A percentile compares a stretch with the other conserved stretches of the same genome.
Conservation (phyloP, 2,329 filamentous ascomycete genomes). For the Sporothrix brasiliensis region DNA sequence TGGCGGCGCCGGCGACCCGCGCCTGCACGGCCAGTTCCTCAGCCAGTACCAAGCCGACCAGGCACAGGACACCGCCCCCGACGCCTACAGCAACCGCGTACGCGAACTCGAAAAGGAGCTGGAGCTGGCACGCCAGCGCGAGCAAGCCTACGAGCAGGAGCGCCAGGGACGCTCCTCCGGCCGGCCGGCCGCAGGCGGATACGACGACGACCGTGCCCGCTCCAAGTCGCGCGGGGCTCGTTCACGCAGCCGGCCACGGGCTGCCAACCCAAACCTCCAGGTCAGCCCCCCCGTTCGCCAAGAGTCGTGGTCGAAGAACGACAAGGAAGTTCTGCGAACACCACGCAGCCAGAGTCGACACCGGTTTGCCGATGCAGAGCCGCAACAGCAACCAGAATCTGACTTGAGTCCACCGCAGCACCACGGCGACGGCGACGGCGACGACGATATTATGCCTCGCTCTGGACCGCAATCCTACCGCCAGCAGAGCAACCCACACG, state of each 20-base stretch:
- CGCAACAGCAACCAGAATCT: not conserved
- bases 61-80: slow-evolving; percentile 39
- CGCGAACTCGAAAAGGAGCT: slow-evolving; percentile 76
- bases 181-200: slow-evolving; percentile 35
- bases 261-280: slow-evolving; percentile 37
- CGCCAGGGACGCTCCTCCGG: slow-evolving; percentile 56
- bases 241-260: slow-evolving; percentile 32
- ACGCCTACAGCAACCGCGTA: slow-evolving; percentile 67
- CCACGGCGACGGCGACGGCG: not conserved
- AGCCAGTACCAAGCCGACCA: slow-evolving; percentile 83
- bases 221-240: slow-evolving; percentile 35
- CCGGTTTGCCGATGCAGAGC: slow-evolving; percentile 35
- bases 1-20: slow-evolving; percentile 56
- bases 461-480: slow-evolving; percentile 21
- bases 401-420: slow-evolving; percentile 22
- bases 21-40: slow-evolving; percentile 79
- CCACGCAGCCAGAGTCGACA: slow-evolving; percentile 51
- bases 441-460: slow-evolving; percentile 30
- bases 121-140: slow-evolving; percentile 63
- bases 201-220: slow-evolving; percentile 34
- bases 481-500: slow-evolving; percentile 30
- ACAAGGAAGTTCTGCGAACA: slow-evolving; percentile 65
- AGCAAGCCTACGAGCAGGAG: slow-evolving; percentile 64
- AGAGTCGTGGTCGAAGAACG: slow-evolving; percentile 66
- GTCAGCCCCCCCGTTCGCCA: slow-evolving; percentile 53